Evolutionary conservation across 2,329 filamentous ascomycete genomes (phyloP).

Genomic region (Diaporthe humulicola): DNA sequence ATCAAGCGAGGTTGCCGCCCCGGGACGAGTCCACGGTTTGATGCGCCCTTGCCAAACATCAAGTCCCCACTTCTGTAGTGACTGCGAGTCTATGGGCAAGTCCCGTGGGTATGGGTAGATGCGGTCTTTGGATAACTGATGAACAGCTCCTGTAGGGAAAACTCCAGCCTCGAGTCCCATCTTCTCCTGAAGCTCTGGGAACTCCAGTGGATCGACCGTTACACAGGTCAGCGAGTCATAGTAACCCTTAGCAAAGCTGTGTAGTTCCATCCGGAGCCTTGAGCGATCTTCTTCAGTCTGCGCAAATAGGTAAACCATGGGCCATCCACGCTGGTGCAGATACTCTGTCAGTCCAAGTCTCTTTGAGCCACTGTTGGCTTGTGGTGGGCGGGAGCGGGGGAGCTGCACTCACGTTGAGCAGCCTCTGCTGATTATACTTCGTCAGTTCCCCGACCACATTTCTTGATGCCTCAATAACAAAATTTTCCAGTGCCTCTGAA

Average conservation of each 20-base stretch:
- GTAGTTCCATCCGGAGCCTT: conserved; percentile 47
- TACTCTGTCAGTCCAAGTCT: conserved; percentile 6
- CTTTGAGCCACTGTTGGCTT: not conserved
- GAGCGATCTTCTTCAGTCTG: conserved; percentile 47
- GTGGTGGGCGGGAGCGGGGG: not conserved
- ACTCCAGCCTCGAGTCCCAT: conserved; percentile 48
- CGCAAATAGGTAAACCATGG: conserved; percentile 55
- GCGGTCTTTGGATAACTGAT: conserved; percentile 51
- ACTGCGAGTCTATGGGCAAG: conserved; percentile 44
- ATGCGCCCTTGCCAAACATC: conserved; percentile 54
- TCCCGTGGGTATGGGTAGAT: conserved; percentile 53
- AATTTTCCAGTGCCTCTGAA: conserved; percentile 44
- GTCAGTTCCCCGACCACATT: conserved; percentile 51
- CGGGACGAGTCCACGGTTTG: conserved; percentile 51
- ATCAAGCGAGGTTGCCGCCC: conserved; percentile 44
- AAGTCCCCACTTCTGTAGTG: conserved; percentile 52
- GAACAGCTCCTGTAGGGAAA: conserved; percentile 51
- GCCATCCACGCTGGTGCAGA: conserved; percentile 48
- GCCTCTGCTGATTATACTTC: conserved; percentile 48
- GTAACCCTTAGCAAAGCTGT: conserved; percentile 50
- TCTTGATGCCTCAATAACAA: conserved; percentile 47
- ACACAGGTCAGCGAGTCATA: conserved; percentile 52
- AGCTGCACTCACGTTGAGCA: conserved; percentile 50
- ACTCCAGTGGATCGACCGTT: conserved; percentile 52
- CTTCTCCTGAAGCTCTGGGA: conserved; percentile 49